A percentile compares a stretch with the other conserved stretches of the same genome.
Conservation (phyloP, 108 stramenopile species). For the Heterococcus sp. region DNA sequence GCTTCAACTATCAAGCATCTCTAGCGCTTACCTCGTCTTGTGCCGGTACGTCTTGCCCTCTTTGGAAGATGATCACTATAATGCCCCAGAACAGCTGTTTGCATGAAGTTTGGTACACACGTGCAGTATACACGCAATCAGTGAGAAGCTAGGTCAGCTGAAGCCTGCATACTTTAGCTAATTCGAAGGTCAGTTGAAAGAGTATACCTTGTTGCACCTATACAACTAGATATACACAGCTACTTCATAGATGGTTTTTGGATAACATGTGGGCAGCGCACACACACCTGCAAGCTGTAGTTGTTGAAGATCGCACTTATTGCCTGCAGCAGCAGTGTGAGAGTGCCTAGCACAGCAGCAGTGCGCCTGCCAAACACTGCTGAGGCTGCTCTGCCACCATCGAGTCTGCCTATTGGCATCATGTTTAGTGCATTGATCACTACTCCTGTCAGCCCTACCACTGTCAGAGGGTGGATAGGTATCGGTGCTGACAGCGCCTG, state of each 20-base stretch:
- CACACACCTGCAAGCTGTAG: slow-evolving; percentile 37
- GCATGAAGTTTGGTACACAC: too few relatives aligned
- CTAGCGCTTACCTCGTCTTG: not conserved
- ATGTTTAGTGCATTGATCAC: slow-evolving; percentile 75
- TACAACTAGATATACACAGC: too few relatives aligned
- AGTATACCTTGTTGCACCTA: too few relatives aligned
- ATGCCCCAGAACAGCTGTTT: slow-evolving; percentile 48
- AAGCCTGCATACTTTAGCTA: too few relatives aligned
- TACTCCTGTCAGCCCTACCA: slow-evolving; percentile 76
- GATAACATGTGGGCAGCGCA: too few relatives aligned
- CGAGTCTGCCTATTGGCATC: slow-evolving; percentile 78
- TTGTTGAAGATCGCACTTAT: slow-evolving; percentile 40
- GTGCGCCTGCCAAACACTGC: slow-evolving; percentile 62
- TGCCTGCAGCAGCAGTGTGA: slow-evolving; percentile 36
- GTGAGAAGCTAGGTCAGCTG: too few relatives aligned
- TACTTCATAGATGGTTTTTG: too few relatives aligned
- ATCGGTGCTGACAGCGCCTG: not conserved
- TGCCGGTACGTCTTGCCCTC: slow-evolving; percentile 29
- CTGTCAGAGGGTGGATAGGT: slow-evolving; percentile 67
- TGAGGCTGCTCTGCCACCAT: slow-evolving; percentile 76
- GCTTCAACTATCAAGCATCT: not conserved
- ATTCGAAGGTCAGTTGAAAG: too few relatives aligned
- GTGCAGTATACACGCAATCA: too few relatives aligned
- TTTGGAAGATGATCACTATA: slow-evolving; percentile 41
- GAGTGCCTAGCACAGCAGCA: slow-evolving; percentile 23